These are phyloP conservation scores for Babesia gibsoni DNA, from an alignment of 169 alveolate genomes.

Conservation along the genomic window DNA sequence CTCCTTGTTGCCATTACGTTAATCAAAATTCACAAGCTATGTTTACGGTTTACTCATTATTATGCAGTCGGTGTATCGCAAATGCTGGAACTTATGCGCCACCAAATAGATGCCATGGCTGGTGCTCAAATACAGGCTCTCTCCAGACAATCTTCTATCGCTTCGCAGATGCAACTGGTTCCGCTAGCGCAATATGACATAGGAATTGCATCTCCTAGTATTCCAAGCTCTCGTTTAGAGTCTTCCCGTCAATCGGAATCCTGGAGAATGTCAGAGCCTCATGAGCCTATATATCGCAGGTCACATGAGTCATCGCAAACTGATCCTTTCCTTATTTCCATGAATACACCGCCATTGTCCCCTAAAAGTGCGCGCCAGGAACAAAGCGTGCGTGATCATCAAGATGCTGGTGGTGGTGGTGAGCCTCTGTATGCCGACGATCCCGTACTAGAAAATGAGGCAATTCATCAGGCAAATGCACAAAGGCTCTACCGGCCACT, in stretches of 20 bases:
- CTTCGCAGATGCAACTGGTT: not conserved
- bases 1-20: too few relatives aligned
- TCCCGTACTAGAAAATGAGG: too few relatives aligned
- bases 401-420: not conserved
- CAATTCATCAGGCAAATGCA: too few relatives aligned
- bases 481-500: conserved; percentile 8
- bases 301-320: conserved; percentile 9
- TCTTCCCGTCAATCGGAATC: not conserved
- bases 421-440: not conserved
- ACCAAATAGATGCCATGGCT: conserved; percentile 18
- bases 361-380: too few relatives aligned
- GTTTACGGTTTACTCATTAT: too few relatives aligned
- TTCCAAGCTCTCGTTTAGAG: not conserved
- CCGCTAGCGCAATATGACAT: not conserved
- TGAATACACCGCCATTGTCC: too few relatives aligned
- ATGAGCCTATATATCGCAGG: not conserved
- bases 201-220: not conserved
- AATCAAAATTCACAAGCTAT: too few relatives aligned
- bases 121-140: conserved; percentile 15
- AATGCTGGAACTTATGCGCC: conserved; percentile 17
- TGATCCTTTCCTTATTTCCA: not conserved
- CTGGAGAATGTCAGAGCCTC: not conserved
- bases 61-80: not conserved
- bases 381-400: not conserved
- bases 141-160: conserved; percentile 1